phyloP scores from a whole-genome alignment of 108 stramenopile genomes.

The Poteriospumella lacustris region DNA sequence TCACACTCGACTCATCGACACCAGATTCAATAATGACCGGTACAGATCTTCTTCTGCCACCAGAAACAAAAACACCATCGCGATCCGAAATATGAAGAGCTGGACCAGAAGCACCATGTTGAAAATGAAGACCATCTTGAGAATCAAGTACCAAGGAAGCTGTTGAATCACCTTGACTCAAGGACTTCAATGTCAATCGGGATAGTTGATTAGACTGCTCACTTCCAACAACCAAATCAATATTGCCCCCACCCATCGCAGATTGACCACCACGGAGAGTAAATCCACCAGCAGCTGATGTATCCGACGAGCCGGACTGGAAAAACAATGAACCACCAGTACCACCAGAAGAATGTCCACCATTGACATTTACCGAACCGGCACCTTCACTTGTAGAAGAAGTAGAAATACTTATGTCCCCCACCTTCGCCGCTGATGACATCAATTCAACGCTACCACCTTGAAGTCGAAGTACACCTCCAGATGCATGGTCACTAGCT shows the following conservation, averaged over 20 bases:
- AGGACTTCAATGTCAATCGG: too few relatives aligned
- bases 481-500: neutral
- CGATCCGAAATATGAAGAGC: neutral
- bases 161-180: neutral
- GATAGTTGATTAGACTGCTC: neutral
- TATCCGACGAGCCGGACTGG: neutral
- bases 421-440: neutral
- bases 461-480: neutral
- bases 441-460: neutral
- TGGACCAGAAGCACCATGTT: neutral
- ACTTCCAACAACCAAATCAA: neutral
- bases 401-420: too few relatives aligned
- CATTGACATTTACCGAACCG: neutral
- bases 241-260: neutral
- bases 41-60: neutral
- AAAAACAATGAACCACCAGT: constrained; percentile 8
- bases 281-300: neutral
- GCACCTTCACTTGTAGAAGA: neutral
- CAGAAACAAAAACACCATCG: neutral
- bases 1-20: neutral
- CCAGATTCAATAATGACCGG: neutral
- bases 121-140: too few relatives aligned
- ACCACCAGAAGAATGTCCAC: neutral
- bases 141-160: too few relatives aligned
- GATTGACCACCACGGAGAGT: neutral